Conservation (phyloP, 208 protist species). For the Leptomonas pyrrhocoris region DNA sequence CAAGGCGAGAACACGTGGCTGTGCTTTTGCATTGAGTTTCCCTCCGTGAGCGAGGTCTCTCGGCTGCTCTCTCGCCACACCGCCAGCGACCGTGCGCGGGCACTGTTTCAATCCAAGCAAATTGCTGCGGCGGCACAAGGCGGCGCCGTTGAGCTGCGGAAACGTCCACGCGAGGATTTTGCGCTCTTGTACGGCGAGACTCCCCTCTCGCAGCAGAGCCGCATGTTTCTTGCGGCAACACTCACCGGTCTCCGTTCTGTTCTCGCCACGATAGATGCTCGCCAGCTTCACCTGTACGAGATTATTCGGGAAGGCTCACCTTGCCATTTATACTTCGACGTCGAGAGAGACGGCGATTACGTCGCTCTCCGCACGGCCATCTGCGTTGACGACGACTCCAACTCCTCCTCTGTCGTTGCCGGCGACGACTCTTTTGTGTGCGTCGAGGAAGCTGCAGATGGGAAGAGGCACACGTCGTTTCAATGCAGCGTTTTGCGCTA, state of each 20-base stretch:
- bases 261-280: slow-evolving; percentile 38
- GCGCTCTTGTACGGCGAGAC: slow-evolving; percentile 64
- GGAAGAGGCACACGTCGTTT: slow-evolving; percentile 8
- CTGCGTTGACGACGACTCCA: slow-evolving; percentile 29
- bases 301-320: slow-evolving; percentile 70
- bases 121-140: not conserved
- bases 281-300: slow-evolving; percentile 85
- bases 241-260: slow-evolving; percentile 34
- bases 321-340: slow-evolving; percentile 88
- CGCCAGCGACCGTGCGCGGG: not conserved
- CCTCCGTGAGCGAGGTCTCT: slow-evolving; percentile 57
- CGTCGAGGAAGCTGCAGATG: slow-evolving; percentile 8
- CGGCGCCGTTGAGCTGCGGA: not conserved
- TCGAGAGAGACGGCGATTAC: slow-evolving; percentile 70
- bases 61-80: slow-evolving; percentile 44
- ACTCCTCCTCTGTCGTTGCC: slow-evolving; percentile 23
- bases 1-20: slow-evolving; percentile 35
- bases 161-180: slow-evolving; percentile 51
- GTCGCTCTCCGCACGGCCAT: slow-evolving; percentile 24
- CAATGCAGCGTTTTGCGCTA: slow-evolving; percentile 17
- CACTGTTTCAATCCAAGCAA: slow-evolving; percentile 9
- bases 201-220: slow-evolving; percentile 63
- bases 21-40: slow-evolving; percentile 85
- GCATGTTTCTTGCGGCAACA: slow-evolving; percentile 81
- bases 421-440: slow-evolving; percentile 18